Conservation (phyloP, 768 basidiomycete genomes). For the Hypsizygus marmoreus region DNA sequence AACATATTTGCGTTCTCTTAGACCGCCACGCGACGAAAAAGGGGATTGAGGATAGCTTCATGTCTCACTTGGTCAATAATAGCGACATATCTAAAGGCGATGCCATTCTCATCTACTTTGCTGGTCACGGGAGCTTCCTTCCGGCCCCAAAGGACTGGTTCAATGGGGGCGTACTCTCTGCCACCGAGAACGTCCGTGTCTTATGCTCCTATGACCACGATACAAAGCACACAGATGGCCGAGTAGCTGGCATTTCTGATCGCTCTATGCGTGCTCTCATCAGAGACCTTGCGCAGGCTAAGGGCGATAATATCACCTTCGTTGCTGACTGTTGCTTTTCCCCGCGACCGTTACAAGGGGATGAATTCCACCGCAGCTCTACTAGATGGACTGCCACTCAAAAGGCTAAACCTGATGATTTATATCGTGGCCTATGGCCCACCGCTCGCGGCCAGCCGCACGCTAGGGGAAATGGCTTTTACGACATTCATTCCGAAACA, state of each 20-base stretch:
- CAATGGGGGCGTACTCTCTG: slow-evolving; percentile 14
- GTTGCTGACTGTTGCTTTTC: slow-evolving; percentile 69
- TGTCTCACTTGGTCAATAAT: slow-evolving; percentile 65
- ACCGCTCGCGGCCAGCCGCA: slow-evolving; percentile 40
- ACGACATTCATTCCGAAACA: slow-evolving; percentile 37
- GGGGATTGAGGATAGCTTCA: slow-evolving; percentile 61
- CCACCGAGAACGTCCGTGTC: slow-evolving; percentile 47
- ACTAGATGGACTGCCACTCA: slow-evolving; percentile 62
- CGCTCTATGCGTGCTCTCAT: slow-evolving; percentile 65
- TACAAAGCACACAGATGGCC: slow-evolving; percentile 43
- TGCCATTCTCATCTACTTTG: slow-evolving; percentile 69
- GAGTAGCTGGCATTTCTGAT: slow-evolving; percentile 67
- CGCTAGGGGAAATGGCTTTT: slow-evolving; percentile 43
- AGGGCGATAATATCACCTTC: slow-evolving; percentile 72
- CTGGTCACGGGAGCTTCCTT: slow-evolving; percentile 69
- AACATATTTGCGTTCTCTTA: slow-evolving; percentile 57
- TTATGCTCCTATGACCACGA: slow-evolving; percentile 71
- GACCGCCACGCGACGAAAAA: slow-evolving; percentile 63
- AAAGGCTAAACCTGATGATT: slow-evolving; percentile 55
- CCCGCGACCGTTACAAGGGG: slow-evolving; percentile 36
- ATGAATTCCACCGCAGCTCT: slow-evolving; percentile 45
- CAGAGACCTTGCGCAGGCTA: slow-evolving; percentile 51
- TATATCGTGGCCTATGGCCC: slow-evolving; percentile 58
- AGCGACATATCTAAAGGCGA: slow-evolving; percentile 59
- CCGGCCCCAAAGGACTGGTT: slow-evolving; percentile 65